phyloP scores from a whole-genome alignment of 2,329 filamentous ascomycete species.

The Leptoxyphium fumago region DNA sequence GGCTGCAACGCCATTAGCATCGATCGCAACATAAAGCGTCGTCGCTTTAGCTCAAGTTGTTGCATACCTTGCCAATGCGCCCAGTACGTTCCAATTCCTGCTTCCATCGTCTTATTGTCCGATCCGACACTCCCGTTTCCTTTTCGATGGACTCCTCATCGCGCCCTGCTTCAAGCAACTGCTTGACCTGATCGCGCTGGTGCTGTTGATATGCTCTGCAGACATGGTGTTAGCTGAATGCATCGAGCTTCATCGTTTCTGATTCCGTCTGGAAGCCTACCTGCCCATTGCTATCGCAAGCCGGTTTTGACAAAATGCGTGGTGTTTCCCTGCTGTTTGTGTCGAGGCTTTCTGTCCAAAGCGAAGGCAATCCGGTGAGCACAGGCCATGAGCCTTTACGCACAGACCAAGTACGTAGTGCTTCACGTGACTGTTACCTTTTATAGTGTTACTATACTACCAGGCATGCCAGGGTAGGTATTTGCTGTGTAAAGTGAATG shows the following conservation, averaged over 20 bases:
- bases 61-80: constrained; percentile 19
- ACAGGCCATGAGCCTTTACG: too few relatives aligned
- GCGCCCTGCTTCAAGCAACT: constrained; percentile 18
- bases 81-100: constrained; percentile 23
- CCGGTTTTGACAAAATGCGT: not conserved
- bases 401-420: too few relatives aligned
- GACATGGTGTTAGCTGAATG: not conserved
- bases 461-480: too few relatives aligned
- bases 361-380: not conserved
- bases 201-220: constrained; percentile 14
- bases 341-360: not conserved
- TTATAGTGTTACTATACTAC: too few relatives aligned
- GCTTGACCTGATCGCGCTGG: constrained; percentile 14
- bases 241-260: not conserved
- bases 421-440: too few relatives aligned
- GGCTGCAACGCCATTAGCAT: constrained; percentile 7
- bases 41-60: not conserved
- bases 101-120: constrained; percentile 22
- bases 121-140: constrained; percentile 22
- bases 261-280: not conserved
- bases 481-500: too few relatives aligned
- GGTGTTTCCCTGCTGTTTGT: not conserved
- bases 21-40: not conserved
- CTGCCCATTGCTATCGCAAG: not conserved
- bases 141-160: constrained; percentile 23